Percentiles rank a stretch among this genome's conserved stretches.
phyloP scores from a whole-genome alignment of 257 asterid genomes.

The Jasminum sambac region DNA sequence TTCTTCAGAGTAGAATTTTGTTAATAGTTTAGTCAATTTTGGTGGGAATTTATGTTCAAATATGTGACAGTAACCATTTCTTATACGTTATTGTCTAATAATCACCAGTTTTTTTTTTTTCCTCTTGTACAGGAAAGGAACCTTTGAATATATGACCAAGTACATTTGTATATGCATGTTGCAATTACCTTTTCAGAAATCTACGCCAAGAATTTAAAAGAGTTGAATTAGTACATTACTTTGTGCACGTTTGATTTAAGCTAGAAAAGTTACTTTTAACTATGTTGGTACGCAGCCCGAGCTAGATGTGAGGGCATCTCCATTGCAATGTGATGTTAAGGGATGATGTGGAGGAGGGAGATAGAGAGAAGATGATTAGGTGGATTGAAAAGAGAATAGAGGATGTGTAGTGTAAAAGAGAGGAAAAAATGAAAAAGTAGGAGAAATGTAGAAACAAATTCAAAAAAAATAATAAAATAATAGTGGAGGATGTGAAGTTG shows the following conservation, averaged over 20 bases:
- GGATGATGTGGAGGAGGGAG: too few species aligned
- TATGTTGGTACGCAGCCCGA: too few species aligned
- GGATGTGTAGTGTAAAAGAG: too few species aligned
- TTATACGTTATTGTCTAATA: conserved; percentile 15
- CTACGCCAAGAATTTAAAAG: background rate
- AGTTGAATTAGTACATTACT: background rate
- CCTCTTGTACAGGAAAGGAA: background rate
- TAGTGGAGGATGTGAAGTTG: too few species aligned
- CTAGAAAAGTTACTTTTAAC: background rate
- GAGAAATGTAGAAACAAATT: too few species aligned
- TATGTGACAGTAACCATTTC: background rate
- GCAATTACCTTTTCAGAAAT: background rate
- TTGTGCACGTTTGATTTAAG: background rate
- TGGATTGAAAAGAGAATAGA: too few species aligned
- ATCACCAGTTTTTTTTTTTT: background rate
- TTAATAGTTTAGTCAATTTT: conserved; percentile 35
- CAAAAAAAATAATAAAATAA: too few species aligned
- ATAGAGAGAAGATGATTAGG: too few species aligned
- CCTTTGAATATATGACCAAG: too few species aligned
- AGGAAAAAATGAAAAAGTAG: too few species aligned
- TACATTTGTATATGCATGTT: background rate
- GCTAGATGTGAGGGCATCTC: too few species aligned
- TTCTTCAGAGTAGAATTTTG: conserved; percentile 30
- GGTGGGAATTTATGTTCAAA: conserved; percentile 41
- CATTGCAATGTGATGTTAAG: too few species aligned